Percentiles rank a stretch among this genome's conserved stretches.
Evolutionary conservation across 345 rosid genomes (phyloP).

Genomic region (Camelina neglecta): DNA sequence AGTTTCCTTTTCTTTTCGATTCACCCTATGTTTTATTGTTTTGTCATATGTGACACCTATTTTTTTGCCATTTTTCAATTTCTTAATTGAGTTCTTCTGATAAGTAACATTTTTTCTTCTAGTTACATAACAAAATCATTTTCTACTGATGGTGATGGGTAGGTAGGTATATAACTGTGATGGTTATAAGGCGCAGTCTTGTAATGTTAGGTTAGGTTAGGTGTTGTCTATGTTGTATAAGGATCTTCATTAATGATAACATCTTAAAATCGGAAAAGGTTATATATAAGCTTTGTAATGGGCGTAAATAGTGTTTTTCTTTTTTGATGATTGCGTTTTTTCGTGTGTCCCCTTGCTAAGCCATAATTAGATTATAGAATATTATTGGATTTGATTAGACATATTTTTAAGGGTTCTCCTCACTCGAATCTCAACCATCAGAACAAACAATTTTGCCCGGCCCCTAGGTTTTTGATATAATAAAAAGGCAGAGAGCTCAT

Average conservation of each 20-base stretch:
- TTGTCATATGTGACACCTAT: too few species aligned
- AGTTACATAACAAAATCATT: neutral
- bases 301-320: neutral
- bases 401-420: constrained; percentile 37
- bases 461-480: constrained; percentile 19
- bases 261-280: constrained; percentile 4
- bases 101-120: neutral
- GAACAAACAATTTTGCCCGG: constrained; percentile 10
- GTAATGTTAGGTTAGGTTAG: neutral
- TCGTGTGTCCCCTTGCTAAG: constrained; percentile 12
- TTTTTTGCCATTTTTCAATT: too few species aligned
- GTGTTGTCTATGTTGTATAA: neutral
- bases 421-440: constrained; percentile 43
- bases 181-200: neutral
- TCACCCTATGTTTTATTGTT: neutral
- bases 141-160: neutral
- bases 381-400: neutral
- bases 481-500: constrained; percentile 23
- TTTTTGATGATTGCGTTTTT: neutral
- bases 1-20: neutral
- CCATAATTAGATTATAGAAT: constrained; percentile 36
- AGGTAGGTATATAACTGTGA: neutral
- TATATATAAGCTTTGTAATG: constrained; percentile 22
- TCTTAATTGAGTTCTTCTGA: neutral
- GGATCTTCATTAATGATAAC: neutral